Percentiles rank a stretch among this genome's conserved stretches.
phyloP scores from a whole-genome alignment of 768 basidiomycete species.

The Termitomyces heimii region DNA sequence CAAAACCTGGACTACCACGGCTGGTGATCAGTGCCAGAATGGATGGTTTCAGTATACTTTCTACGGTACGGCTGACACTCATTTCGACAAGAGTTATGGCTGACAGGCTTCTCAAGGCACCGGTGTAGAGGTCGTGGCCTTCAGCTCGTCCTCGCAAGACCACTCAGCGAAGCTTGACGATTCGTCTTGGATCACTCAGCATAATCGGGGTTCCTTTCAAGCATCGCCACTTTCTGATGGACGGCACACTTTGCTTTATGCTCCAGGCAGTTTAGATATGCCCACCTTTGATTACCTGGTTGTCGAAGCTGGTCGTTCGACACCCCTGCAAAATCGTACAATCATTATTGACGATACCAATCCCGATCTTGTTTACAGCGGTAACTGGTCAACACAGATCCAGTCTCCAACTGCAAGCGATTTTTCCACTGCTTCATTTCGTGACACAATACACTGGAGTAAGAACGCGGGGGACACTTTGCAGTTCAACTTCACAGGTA shows the following conservation, averaged over 20 bases:
- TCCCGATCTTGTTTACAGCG: slow-evolving; percentile 22
- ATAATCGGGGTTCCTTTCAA: slow-evolving; percentile 24
- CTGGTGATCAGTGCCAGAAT: slow-evolving; percentile 21
- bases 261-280: slow-evolving; percentile 17
- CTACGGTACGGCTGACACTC: slow-evolving; percentile 20
- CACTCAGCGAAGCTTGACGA: slow-evolving; percentile 33
- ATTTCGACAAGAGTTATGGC: not conserved
- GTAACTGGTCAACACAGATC: slow-evolving; percentile 25
- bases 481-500: slow-evolving; percentile 30
- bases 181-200: slow-evolving; percentile 22
- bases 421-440: slow-evolving; percentile 24
- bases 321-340: slow-evolving; percentile 26
- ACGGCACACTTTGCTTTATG: slow-evolving; percentile 30
- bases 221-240: slow-evolving; percentile 28
- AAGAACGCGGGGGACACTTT: slow-evolving; percentile 28
- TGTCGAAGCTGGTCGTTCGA: slow-evolving; percentile 29
- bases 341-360: slow-evolving; percentile 33
- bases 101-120: slow-evolving; percentile 19
- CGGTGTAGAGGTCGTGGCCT: slow-evolving; percentile 22
- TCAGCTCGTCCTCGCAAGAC: slow-evolving; percentile 18
- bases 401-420: slow-evolving; percentile 15
- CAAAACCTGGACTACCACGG: slow-evolving; percentile 32
- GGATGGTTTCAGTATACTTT: slow-evolving; percentile 38
- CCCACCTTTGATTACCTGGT: slow-evolving; percentile 35
- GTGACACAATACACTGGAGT: slow-evolving; percentile 30